These are phyloP conservation scores for Clathrus columnatus DNA, from an alignment of 768 basidiomycete genomes.

Conservation along the genomic window DNA sequence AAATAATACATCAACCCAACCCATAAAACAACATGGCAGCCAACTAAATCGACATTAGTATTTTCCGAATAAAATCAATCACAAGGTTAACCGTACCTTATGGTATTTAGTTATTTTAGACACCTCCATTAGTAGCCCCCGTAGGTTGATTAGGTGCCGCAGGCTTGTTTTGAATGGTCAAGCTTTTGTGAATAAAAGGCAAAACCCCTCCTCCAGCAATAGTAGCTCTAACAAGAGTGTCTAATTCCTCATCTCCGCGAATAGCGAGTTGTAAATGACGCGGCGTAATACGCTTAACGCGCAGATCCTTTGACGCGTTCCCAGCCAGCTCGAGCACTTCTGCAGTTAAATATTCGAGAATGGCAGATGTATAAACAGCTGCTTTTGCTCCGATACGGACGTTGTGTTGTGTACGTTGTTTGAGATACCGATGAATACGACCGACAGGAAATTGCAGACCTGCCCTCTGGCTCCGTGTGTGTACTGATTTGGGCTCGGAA, in stretches of 20 bases:
- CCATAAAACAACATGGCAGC: no score
- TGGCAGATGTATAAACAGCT: conserved; percentile 93
- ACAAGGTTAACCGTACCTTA: not conserved
- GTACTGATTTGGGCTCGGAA: conserved; percentile 27
- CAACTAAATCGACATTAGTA: no score
- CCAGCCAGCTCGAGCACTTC: conserved; percentile 95
- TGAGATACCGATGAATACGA: conserved; percentile 94
- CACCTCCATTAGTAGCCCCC: no score
- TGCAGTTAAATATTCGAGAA: conserved; percentile 92
- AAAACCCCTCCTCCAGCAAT: conserved; percentile 86
- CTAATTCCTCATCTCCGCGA: conserved; percentile 96
- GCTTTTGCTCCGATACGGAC: conserved; percentile 97
- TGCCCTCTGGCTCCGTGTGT: conserved; percentile 74
- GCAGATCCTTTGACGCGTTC: conserved; percentile 95
- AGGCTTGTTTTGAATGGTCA: conserved; percentile 33
- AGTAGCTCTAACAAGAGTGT: conserved; percentile 86
- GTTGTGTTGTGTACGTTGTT: conserved; percentile 87
- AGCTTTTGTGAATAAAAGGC: conserved; percentile 82
- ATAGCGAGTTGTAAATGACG: conserved; percentile 94
- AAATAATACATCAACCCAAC: not conserved
- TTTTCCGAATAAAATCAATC: no score
- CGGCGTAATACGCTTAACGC: conserved; percentile 94
- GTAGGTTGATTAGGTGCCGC: no score
- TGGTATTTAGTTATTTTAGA: not conserved
- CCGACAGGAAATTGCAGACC: conserved; percentile 96